Conservation (phyloP, 257 asterid genomes). For the Plantago major region DNA sequence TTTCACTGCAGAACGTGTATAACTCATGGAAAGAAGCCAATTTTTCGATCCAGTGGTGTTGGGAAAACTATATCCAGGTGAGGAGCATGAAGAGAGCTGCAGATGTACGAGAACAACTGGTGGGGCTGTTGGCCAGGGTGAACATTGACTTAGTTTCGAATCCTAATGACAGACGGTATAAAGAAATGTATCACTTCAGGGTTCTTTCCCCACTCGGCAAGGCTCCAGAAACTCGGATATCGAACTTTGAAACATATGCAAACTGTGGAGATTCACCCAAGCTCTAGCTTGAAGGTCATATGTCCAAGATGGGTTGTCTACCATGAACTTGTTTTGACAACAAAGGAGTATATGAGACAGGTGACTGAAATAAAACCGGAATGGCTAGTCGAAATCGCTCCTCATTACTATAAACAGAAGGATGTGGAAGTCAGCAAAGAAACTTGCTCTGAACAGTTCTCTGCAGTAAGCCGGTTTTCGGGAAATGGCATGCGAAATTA, state of each 20-base stretch:
- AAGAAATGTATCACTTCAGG: constrained; percentile 78
- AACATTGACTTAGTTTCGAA: constrained; percentile 63
- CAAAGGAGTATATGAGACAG: constrained; percentile 90
- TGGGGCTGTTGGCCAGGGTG: constrained; percentile 74
- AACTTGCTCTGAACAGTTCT: no score
- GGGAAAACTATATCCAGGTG: constrained; percentile 87
- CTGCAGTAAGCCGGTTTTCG: no score
- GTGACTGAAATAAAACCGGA: constrained; percentile 83
- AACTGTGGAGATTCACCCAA: constrained; percentile 79
- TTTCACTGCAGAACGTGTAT: constrained; percentile 81
- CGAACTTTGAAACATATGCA: constrained; percentile 77
- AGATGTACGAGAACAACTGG: constrained; percentile 90
- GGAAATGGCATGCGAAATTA: no score
- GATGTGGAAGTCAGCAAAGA: constrained; percentile 44
- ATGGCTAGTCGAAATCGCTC: constrained; percentile 88
- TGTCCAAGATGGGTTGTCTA: constrained; percentile 83
- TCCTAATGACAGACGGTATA: constrained; percentile 53
- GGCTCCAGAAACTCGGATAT: constrained; percentile 71
- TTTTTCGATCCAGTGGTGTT: constrained; percentile 89
- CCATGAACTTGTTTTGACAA: constrained; percentile 81
- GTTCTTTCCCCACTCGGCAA: constrained; percentile 75
- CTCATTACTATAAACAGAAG: constrained; percentile 76
- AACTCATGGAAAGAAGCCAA: constrained; percentile 83
- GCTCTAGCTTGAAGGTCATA: constrained; percentile 79
- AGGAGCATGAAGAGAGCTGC: constrained; percentile 92